Evolutionary conservation across 352 stramenopile genomes (phyloP), one percentile per base, ranked within the genome.

Genomic region (Globisporangium apiculatum): DNA sequence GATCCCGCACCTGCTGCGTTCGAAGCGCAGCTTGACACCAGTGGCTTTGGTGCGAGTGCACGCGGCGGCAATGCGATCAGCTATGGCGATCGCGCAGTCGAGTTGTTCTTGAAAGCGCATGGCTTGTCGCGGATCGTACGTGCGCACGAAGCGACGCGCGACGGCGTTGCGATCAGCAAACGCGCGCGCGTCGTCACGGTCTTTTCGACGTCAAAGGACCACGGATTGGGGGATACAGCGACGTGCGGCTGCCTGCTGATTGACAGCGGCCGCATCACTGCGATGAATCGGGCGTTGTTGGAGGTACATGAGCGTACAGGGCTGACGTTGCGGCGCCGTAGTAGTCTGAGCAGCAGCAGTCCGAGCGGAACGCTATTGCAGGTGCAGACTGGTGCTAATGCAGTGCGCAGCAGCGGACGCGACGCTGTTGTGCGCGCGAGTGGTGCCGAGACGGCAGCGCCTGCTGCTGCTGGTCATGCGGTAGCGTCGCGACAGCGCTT

Each of bases 161-260:
- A 99, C 58, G 97, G 97, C 17, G 55, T 91, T 4, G 63, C 49
- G 0, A 64, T 91, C 12, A 67, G 71, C 43, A 87, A 87, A 36
- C 64, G 66, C 7, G 76, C 79, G 12, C 69, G 74, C 2, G 71
- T 88, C 53, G 58, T 89, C 48, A 91, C 81, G 17, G 66, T 91
- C 31, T 91, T 91, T 48, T 88, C 76, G 4, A 89, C 79, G 1
- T 89, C 78, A 10, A 87, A 86, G 43, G 79, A 91, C 46, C 81
- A 91, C 49, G 76, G 73, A 12, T 61, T 88, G 31, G 76, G 79
- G 7, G 74, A 84, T 8, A 65, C 75, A 48, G 76, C 79, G 11
- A 83, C 66, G 18, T 87, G 79, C 51, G 79, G 72, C 36, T 89
- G 79, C 42, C 61, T 88, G 41, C 60, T 91, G 17, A 73, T 89